Conservation (phyloP, 2,329 filamentous ascomycete species). For the Verticillium nonalfalfae region DNA sequence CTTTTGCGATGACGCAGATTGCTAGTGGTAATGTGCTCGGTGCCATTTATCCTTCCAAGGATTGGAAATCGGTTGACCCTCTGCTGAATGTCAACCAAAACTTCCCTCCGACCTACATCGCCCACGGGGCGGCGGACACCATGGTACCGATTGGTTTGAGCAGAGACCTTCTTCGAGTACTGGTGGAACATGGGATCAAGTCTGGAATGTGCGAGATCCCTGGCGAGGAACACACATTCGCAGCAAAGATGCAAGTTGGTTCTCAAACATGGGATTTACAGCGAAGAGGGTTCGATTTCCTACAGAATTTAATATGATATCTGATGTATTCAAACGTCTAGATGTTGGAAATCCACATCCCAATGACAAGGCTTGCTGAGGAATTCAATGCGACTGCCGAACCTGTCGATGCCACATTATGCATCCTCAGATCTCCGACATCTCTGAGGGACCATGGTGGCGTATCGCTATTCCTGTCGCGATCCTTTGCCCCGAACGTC, state of each 20-base stretch:
- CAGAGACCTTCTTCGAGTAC: slow-evolving; percentile 16
- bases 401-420: too few relatives aligned
- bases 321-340: neutral
- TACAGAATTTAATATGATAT: slow-evolving; percentile 18
- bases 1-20: slow-evolving; percentile 33
- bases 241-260: slow-evolving; percentile 31
- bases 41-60: slow-evolving; percentile 17
- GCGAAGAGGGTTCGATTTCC: slow-evolving; percentile 31
- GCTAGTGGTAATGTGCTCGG: slow-evolving; percentile 28
- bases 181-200: slow-evolving; percentile 21
- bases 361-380: neutral
- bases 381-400: too few relatives aligned
- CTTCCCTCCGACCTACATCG: slow-evolving; percentile 33
- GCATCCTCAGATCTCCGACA: neutral
- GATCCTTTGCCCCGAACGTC: neutral
- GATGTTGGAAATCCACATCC: too few relatives aligned
- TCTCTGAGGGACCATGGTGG: neutral
- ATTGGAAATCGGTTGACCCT: slow-evolving; percentile 25
- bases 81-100: slow-evolving; percentile 18
- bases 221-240: slow-evolving; percentile 35
- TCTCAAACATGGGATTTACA: slow-evolving; percentile 25
- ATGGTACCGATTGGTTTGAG: slow-evolving; percentile 31
- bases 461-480: neutral
- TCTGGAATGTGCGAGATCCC: slow-evolving; percentile 29
- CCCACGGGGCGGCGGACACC: slow-evolving; percentile 29